Evolutionary conservation across 2,329 filamentous ascomycete species (phyloP).

Genomic region (Diplodia intermedia): DNA sequence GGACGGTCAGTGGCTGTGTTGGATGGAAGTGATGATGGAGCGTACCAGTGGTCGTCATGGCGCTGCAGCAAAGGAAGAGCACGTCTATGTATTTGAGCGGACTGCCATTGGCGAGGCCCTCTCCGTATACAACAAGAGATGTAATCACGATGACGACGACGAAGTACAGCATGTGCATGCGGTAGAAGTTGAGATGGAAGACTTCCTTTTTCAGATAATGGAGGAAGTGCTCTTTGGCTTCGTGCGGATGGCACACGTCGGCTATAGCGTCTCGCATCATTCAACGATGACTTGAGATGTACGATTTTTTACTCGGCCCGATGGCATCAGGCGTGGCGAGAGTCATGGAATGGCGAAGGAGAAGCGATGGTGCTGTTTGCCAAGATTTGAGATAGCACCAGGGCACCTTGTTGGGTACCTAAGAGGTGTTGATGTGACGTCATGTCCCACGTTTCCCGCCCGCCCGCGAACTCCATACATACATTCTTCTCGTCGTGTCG

Average conservation of each 20-base stretch:
- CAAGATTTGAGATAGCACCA: too few species aligned
- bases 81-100: constrained; percentile 40
- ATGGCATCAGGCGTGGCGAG: too few species aligned
- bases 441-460: too few species aligned
- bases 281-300: too few species aligned
- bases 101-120: constrained; percentile 39
- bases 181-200: constrained; percentile 32
- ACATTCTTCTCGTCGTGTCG: too few species aligned
- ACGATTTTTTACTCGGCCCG: too few species aligned
- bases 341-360: too few species aligned
- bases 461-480: too few species aligned
- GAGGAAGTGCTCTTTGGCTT: constrained; percentile 30
- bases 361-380: too few species aligned
- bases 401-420: too few species aligned
- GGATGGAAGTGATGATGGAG: background rate
- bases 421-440: too few species aligned
- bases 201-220: constrained; percentile 31
- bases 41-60: constrained; percentile 44
- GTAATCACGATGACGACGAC: constrained; percentile 40
- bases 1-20: background rate
- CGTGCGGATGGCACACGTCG: constrained; percentile 13
- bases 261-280: constrained; percentile 8
- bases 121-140: constrained; percentile 42
- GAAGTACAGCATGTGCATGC: constrained; percentile 44
- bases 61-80: constrained; percentile 41